Percentiles rank a stretch among this genome's conserved stretches.
These are phyloP conservation scores for Auricularia heimuer DNA, from an alignment of 768 basidiomycete species.

Conservation along the genomic window DNA sequence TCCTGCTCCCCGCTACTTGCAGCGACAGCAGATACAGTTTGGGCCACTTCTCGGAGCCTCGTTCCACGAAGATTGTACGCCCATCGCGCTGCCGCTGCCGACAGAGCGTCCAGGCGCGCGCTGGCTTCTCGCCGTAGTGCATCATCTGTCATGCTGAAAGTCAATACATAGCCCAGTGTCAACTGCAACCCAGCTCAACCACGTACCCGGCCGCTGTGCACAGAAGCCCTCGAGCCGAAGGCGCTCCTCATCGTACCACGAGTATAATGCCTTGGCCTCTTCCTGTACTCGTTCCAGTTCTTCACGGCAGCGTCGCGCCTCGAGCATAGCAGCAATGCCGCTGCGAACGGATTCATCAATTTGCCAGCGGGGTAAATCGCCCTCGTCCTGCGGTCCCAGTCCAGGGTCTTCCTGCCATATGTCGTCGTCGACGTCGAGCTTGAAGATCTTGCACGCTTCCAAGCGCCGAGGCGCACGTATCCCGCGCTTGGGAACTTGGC, in stretches of 20 bases:
- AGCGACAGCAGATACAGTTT: no score
- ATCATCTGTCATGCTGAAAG: no score
- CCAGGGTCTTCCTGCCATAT: not conserved
- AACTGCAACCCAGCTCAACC: no score
- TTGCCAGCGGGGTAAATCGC: not conserved
- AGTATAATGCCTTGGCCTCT: not conserved
- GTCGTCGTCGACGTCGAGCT: not conserved
- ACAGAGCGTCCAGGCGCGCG: no score
- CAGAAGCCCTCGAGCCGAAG: not conserved
- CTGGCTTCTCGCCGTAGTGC: no score
- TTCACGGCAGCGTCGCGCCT: not conserved
- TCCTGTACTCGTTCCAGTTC: not conserved
- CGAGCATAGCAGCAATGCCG: not conserved
- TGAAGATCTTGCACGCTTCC: not conserved
- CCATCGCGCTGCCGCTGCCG: no score
- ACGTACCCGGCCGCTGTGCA: not conserved
- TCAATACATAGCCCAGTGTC: no score
- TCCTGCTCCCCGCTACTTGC: no score
- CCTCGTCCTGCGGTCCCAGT: not conserved
- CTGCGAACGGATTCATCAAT: not conserved
- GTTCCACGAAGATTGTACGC: no score
- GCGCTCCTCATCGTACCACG: not conserved
- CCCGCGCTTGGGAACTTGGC: not conserved
- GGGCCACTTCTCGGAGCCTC: no score
- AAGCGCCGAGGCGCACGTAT: not conserved